phyloP scores from a whole-genome alignment of 306 rosid genomes.

The Vicia villosa region DNA sequence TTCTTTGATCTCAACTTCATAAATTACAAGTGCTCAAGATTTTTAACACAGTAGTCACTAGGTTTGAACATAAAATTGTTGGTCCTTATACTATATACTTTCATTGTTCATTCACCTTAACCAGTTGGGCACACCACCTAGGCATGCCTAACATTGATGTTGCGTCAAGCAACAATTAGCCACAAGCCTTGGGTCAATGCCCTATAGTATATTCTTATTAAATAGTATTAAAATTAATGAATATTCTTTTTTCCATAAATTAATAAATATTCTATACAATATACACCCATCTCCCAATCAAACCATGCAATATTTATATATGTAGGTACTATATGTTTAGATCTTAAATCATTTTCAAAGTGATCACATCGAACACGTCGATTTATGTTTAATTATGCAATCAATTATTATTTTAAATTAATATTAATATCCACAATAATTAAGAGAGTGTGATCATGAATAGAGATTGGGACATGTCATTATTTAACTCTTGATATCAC shows the following conservation, averaged over 20 bases:
- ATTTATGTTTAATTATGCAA: conserved; percentile 25
- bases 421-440: conserved; percentile 46
- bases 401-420: conserved; percentile 37
- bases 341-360: conserved; percentile 37
- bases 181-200: conserved; percentile 44
- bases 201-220: background rate
- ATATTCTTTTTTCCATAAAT: conserved; percentile 3
- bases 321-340: conserved; percentile 29
- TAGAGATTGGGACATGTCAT: conserved; percentile 41
- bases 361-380: conserved; percentile 44
- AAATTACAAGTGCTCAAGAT: too few relatives aligned
- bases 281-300: background rate
- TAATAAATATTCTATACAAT: too few relatives aligned
- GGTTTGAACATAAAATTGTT: background rate
- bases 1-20: too few relatives aligned
- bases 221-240: conserved; percentile 15
- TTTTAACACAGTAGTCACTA: too few relatives aligned
- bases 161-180: conserved; percentile 30
- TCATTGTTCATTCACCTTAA: conserved; percentile 11
- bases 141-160: conserved; percentile 31
- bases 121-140: conserved; percentile 26
- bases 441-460: conserved; percentile 34
- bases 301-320: conserved; percentile 13
- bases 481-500: conserved; percentile 35
- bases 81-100: background rate